phyloP scores from a whole-genome alignment of 306 rosid species.

The Sicyos edulis region DNA sequence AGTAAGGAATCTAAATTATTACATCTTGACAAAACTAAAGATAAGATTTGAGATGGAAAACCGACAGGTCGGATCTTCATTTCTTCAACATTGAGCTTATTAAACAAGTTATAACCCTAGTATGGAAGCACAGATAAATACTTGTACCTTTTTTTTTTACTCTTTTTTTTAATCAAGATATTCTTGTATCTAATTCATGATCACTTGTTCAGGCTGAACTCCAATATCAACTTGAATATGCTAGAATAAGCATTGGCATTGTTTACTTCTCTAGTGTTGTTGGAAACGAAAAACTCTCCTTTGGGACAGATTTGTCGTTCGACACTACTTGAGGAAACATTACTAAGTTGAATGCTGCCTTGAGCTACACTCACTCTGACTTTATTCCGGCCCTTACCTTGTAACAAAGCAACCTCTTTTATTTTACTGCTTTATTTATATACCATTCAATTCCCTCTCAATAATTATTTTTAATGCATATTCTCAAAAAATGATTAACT shows the following conservation, averaged over 20 bases:
- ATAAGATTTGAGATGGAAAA: too few relatives aligned
- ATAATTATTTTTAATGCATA: not conserved
- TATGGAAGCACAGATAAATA: not conserved
- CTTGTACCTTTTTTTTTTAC: too few relatives aligned
- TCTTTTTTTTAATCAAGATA: too few relatives aligned
- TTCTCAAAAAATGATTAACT: not conserved
- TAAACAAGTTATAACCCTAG: not conserved
- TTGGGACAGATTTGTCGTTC: slow-evolving; percentile 77
- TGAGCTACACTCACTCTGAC: slow-evolving; percentile 64
- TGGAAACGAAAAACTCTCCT: slow-evolving; percentile 53
- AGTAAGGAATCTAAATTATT: too few relatives aligned
- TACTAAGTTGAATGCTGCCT: slow-evolving; percentile 62
- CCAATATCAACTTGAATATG: slow-evolving; percentile 82
- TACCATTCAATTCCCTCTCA: not conserved
- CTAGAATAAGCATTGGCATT: slow-evolving; percentile 78
- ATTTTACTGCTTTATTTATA: not conserved
- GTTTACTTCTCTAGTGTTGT: slow-evolving; percentile 82
- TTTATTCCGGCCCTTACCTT: slow-evolving; percentile 68
- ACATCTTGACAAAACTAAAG: too few relatives aligned
- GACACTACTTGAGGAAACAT: slow-evolving; percentile 84
- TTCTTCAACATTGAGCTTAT: too few relatives aligned
- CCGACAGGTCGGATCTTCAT: too few relatives aligned
- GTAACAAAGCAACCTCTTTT: slow-evolving; percentile 28
- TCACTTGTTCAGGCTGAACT: slow-evolving; percentile 75
- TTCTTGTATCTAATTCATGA: not conserved